Evolutionary conservation across 2,329 filamentous ascomycete species (phyloP).

Genomic region (Blumeria hordei): DNA sequence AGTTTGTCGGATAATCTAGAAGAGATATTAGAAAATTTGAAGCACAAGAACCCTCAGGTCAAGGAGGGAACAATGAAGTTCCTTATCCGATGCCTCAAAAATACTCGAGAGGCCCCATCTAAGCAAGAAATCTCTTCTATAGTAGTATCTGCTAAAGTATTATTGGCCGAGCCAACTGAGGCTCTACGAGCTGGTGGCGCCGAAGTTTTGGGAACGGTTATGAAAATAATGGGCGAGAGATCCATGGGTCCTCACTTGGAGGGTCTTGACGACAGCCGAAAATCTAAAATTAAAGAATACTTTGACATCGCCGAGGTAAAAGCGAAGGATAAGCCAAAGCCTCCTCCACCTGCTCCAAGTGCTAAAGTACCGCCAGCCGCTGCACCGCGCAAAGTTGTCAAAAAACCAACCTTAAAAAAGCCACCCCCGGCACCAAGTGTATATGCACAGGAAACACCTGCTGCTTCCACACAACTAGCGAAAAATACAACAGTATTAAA

Average conservation of each 20-base stretch:
- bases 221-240: conserved; percentile 96
- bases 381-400: conserved; percentile 21
- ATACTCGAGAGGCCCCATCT: conserved; percentile 58
- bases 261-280: conserved; percentile 82
- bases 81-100: conserved; percentile 65
- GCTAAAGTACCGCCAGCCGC: conserved; percentile 22
- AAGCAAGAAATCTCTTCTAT: conserved; percentile 67
- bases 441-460: conserved; percentile 25
- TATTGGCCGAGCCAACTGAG: conserved; percentile 74
- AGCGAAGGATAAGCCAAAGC: conserved; percentile 79
- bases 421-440: conserved; percentile 22
- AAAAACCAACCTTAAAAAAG: conserved; percentile 21
- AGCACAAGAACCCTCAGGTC: conserved; percentile 91
- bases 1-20: conserved; percentile 69
- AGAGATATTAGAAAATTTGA: conserved; percentile 62
- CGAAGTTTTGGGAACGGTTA: conserved; percentile 76
- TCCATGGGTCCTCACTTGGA: conserved; percentile 86
- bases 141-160: conserved; percentile 71
- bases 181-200: conserved; percentile 69
- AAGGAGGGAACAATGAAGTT: conserved; percentile 92
- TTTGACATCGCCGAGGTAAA: conserved; percentile 63
- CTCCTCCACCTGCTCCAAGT: conserved; percentile 37
- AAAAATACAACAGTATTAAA: conserved; percentile 25
- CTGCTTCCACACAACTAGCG: conserved; percentile 33
- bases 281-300: conserved; percentile 87